Base-by-base conservation (phyloP, 2,329 filamentous ascomycete species). In the Fusarium coicis region DNA sequence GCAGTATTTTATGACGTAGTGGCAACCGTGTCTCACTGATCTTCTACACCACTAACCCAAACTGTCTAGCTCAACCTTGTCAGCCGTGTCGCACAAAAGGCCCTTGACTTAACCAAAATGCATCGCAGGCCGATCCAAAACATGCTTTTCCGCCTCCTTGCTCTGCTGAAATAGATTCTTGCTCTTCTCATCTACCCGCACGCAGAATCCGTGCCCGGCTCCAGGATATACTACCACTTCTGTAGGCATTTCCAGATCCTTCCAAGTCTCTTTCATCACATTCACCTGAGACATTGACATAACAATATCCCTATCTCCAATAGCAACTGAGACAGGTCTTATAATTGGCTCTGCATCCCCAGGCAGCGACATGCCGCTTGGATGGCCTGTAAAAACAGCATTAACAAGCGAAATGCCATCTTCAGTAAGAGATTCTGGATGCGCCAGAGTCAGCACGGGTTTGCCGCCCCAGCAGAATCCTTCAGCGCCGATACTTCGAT, bases 301-400 rank as follows among this genome's bases (percentile, higher is more conserved):
- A 3, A 49, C 0, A 4, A 4, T 32, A 5, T 49, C 14, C 10
- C 15, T 32, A 10, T 49, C 28, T 16, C 46, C 28, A 3, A 49
- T 30, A 0, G 19, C 19, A 3, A 49, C 28, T 3, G 46, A 49
- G 0, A 49, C 10, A 49, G 28, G 46, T 7, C 16, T 30, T 5
- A 3, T 0, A 11, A 49, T 32, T n/a, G 3, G 2, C 10, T 30
- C 28, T n/a, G 7, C 28, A 0, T 49, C 28, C 12, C 0, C 4
- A 2, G 19, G 46, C 7, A 49, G 28, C 14, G 19, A 30, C 1
- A 30, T 30, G 0, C 10, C 19, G 10, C 28, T 30, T n/a, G 26
- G 28, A 3, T 49, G 26, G 14, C 28, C 28, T 9, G 19, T n/a
- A 6, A 30, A n/a, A 16, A n/a, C 28, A n/a, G 28, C 19, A 4